phyloP scores from a whole-genome alignment of 2,329 filamentous ascomycete genomes.

The Nemania sp. region DNA sequence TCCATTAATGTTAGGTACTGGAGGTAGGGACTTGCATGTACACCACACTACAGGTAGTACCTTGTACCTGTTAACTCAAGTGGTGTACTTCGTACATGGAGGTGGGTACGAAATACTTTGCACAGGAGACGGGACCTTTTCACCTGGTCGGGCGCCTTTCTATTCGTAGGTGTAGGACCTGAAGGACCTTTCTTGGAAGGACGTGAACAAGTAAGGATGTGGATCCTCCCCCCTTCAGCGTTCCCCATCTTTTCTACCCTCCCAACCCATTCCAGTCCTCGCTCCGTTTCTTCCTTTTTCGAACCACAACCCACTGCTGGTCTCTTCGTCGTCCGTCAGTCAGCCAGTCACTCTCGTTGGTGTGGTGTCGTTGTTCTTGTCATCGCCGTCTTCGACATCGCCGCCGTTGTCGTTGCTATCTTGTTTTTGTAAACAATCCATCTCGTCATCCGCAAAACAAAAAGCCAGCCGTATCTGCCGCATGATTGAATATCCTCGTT shows the following conservation, averaged over 20 bases:
- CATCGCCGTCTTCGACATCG: background rate
- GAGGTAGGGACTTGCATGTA: no score
- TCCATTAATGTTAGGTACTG: constrained; percentile 21
- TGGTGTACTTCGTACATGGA: background rate
- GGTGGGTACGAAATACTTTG: no score
- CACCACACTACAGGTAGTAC: no score
- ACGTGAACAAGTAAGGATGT: constrained; percentile 5
- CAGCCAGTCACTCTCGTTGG: no score
- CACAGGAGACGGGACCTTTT: no score
- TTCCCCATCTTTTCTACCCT: constrained; percentile 29
- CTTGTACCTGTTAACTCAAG: no score
- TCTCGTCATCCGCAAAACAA: no score
- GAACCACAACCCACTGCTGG: constrained; percentile 8
- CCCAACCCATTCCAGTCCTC: constrained; percentile 23
- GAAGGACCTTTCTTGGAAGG: background rate
- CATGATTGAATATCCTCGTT: background rate
- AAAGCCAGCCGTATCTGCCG: no score
- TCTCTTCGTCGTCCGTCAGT: background rate
- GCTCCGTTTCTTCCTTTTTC: constrained; percentile 25
- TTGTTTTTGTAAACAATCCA: background rate
- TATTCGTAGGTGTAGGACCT: background rate
- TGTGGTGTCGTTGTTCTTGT: background rate
- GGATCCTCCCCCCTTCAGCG: constrained; percentile 20
- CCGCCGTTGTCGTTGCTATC: background rate
- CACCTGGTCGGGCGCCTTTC: no score